Evolutionary conservation across 257 asterid genomes (phyloP), one percentile per base, ranked within the genome.

Genomic region (Ilex asprella): DNA sequence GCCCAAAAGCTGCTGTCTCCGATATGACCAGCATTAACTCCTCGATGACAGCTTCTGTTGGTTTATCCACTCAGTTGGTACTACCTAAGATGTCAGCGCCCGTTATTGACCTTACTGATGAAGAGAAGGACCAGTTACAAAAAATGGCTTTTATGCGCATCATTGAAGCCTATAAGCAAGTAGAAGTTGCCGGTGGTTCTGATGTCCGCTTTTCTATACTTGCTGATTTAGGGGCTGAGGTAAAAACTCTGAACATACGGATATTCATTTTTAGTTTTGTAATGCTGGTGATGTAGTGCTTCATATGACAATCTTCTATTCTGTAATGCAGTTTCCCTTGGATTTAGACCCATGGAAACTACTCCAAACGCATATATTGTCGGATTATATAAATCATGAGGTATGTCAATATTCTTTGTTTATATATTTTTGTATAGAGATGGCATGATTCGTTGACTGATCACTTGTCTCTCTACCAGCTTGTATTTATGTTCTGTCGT

Each of bases 81-180:
- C 88, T 93, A 63, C 99, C 99, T 61, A 89, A 84, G 82, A 85
- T 93, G 62, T 80, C 95, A 68, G 97, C 97, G 56, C 95, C 99
- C 30, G 81, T 85, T 50, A 70, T 93, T 63, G 46, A 56, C 78
- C 95, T 93, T 35, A 77, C 76, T 27, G 96, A 85, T 64, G 94
- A 84, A 53, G 86, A 82, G 66, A 87, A 84, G 73, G 97, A 89
- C 76, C 75, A 89, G 68, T 58, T 93, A 50, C 95, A 93, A 67
- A 82, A 81, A 75, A 71, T 75, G 62, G 91, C 86, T 71, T 86
- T 83, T 77, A 69, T 71, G 68, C 97, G 88, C 70, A 84, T 93
- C 64, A 76, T 90, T 76, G 92, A 93, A 72, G 94, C 99, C 41
- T 93, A 89, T 70, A 93, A 76, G 87, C 96, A 85, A 65, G 84